These are phyloP conservation scores for Suhomyces kunorum DNA, from an alignment of 1,139 yeast genomes.

Conservation along the genomic window DNA sequence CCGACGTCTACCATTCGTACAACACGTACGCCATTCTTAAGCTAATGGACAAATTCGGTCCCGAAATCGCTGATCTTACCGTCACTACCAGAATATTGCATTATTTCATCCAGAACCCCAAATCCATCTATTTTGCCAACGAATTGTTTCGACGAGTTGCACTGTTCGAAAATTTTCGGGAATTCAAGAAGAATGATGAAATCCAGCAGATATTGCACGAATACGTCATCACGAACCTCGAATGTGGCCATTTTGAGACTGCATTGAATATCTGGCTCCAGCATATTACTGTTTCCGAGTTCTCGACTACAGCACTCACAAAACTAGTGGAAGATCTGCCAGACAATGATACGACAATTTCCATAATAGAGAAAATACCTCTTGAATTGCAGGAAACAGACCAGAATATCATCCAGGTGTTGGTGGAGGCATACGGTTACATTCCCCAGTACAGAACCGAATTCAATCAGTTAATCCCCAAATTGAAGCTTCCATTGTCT, in stretches of 20 bases:
- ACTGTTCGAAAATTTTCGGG: not conserved
- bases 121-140: conserved; percentile 18
- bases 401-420: conserved; percentile 2
- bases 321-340: conserved; percentile 1
- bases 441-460: conserved; percentile 5
- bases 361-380: conserved; percentile 1
- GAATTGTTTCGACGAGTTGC: conserved; percentile 7
- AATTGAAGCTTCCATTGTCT: conserved; percentile 31
- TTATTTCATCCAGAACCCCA: conserved; percentile 12
- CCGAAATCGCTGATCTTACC: not conserved
- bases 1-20: conserved; percentile 12
- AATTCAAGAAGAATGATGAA: not conserved
- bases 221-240: conserved; percentile 9
- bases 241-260: conserved; percentile 11
- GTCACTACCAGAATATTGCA: conserved; percentile 4
- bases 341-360: not conserved
- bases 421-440: conserved; percentile 11
- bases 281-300: conserved; percentile 2
- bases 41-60: conserved; percentile 11
- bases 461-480: conserved; percentile 24
- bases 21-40: conserved; percentile 16
- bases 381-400: conserved; percentile 1
- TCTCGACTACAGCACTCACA: not conserved
- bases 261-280: conserved; percentile 13
- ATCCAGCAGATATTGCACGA: conserved; percentile 6